These are phyloP conservation scores for Hibiscus syriacus DNA, from an alignment of 345 rosid species.

Conservation along the genomic window DNA sequence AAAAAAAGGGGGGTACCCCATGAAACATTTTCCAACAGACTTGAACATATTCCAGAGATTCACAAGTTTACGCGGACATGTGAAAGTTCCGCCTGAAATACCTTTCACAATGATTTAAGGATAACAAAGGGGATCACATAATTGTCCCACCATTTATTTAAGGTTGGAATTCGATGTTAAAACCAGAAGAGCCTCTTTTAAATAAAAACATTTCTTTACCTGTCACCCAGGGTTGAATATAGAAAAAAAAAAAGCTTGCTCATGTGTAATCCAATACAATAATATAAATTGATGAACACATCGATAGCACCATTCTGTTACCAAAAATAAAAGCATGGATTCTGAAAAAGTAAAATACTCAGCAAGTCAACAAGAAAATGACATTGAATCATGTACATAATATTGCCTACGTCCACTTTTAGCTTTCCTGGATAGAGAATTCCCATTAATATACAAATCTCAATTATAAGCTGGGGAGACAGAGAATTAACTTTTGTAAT, in stretches of 20 bases:
- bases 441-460: slow-evolving; percentile 21
- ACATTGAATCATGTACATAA: neutral
- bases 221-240: neutral
- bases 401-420: slow-evolving; percentile 13
- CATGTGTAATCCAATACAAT: neutral
- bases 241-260: neutral
- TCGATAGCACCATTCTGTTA: neutral
- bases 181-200: neutral
- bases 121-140: neutral
- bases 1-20: no score
- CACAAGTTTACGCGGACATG: no score
- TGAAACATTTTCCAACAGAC: no score
- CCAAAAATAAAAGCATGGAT: neutral
- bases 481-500: neutral
- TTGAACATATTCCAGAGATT: no score
- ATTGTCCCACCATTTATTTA: neutral
- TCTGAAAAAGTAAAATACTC: slow-evolving; percentile 1
- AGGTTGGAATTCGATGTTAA: neutral
- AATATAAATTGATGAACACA: neutral
- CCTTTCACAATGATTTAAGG: no score
- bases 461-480: slow-evolving; percentile 4
- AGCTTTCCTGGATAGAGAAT: no score
- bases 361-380: slow-evolving; percentile 11
- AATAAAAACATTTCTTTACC: neutral
- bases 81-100: no score